phyloP scores from a whole-genome alignment of 768 basidiomycete genomes.

The Panaeolus papilionaceus region DNA sequence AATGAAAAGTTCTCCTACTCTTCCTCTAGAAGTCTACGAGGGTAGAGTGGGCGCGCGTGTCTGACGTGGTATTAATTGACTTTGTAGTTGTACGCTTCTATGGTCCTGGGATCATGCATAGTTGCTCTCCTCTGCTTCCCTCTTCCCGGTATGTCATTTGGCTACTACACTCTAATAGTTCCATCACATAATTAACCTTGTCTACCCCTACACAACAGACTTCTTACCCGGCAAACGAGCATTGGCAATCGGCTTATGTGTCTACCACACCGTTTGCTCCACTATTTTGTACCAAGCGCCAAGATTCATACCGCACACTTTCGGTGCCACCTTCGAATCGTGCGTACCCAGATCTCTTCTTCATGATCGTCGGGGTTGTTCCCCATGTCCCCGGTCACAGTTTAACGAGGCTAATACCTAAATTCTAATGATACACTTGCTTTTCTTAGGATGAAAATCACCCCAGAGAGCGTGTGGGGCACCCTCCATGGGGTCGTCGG shows the following conservation, averaged over 20 bases:
- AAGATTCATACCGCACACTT: constrained; percentile 77
- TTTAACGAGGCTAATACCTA: not conserved
- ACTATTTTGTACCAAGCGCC: constrained; percentile 79
- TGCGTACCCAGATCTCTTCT: constrained; percentile 41
- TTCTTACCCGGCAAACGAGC: constrained; percentile 88
- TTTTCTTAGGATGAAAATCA: constrained; percentile 53
- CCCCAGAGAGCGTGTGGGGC: constrained; percentile 80
- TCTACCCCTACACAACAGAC: constrained; percentile 51
- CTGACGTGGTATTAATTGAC: constrained; percentile 1
- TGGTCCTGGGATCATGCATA: constrained; percentile 66
- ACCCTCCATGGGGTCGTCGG: constrained; percentile 74
- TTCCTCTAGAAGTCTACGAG: not conserved
- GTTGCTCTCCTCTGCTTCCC: constrained; percentile 66
- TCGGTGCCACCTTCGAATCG: constrained; percentile 67
- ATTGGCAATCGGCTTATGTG: constrained; percentile 73
- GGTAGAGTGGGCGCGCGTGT: not conserved
- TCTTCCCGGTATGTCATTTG: constrained; percentile 67
- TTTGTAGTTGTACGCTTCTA: constrained; percentile 69
- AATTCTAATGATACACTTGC: constrained; percentile 4
- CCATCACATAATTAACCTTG: not conserved
- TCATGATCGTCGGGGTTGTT: not conserved
- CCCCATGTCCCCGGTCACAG: not conserved
- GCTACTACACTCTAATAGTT: constrained; percentile 2
- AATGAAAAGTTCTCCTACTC: not conserved
- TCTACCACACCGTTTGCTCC: constrained; percentile 78